A percentile compares a stretch with the other conserved stretches of the same genome.
Conservation (phyloP, 331 rosid species). For the Rosa hybrid region DNA sequence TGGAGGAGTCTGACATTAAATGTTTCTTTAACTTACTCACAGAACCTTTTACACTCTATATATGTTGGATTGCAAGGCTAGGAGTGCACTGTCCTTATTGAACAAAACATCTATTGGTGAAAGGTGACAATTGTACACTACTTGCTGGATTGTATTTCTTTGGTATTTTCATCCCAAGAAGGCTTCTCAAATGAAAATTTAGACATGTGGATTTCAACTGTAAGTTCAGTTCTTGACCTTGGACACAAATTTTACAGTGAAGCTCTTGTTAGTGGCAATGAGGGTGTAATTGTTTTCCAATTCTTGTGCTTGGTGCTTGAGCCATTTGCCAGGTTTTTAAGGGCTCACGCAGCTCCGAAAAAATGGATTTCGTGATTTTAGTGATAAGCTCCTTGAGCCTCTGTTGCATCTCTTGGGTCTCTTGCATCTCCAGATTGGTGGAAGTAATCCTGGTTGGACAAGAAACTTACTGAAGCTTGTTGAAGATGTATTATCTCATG, state of each 20-base stretch:
- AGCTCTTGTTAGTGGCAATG: no score
- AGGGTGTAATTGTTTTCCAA: no score
- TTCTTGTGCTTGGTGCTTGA: no score
- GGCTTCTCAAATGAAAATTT: constrained; percentile 74
- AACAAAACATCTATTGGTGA: constrained; percentile 36
- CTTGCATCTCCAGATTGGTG: constrained; percentile 47
- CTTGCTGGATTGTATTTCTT: constrained; percentile 63
- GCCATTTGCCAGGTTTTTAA: no score
- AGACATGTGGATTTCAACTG: constrained; percentile 70
- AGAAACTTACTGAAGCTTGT: constrained; percentile 47
- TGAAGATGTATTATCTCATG: constrained; percentile 75
- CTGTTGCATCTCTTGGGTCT: constrained; percentile 27
- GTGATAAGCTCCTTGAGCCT: no score
- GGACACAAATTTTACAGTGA: no score
- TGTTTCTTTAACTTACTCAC: constrained; percentile 55
- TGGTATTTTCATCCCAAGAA: constrained; percentile 73
- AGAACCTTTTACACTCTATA: constrained; percentile 56
- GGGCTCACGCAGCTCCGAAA: no score
- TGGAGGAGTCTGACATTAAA: constrained; percentile 60
- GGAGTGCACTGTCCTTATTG: constrained; percentile 44
- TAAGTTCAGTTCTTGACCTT: constrained; percentile 44
- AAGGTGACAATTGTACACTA: constrained; percentile 44
- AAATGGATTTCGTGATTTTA: no score
- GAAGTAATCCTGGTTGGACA: constrained; percentile 42
- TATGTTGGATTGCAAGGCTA: constrained; percentile 44